Conservation (phyloP, 2,329 filamentous ascomycete genomes). For the Hypoxylon sp. region DNA sequence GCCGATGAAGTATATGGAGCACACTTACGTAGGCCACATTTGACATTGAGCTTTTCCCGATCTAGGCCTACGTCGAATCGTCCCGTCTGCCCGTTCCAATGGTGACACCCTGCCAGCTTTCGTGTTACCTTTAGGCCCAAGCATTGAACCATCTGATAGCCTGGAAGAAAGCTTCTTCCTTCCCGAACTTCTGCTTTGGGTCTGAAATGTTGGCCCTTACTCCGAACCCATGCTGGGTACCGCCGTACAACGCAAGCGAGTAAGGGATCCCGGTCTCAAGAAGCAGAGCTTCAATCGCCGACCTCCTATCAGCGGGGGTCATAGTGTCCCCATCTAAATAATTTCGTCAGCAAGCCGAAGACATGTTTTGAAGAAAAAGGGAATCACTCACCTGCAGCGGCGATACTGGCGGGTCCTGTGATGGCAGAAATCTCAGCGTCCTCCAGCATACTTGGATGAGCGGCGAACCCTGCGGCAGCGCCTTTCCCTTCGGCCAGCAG, state of each 20-base stretch:
- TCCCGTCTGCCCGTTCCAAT: too few relatives aligned
- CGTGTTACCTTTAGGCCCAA: slow-evolving; percentile 47
- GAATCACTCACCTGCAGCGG: slow-evolving; percentile 66
- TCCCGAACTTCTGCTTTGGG: slow-evolving; percentile 71
- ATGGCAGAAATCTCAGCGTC: slow-evolving; percentile 70
- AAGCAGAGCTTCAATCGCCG: slow-evolving; percentile 71
- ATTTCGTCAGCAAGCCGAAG: slow-evolving; percentile 9
- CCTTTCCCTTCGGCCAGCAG: slow-evolving; percentile 64
- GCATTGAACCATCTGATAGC: slow-evolving; percentile 81
- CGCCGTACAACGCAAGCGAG: slow-evolving; percentile 77
- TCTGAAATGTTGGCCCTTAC: slow-evolving; percentile 72
- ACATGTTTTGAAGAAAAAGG: background rate
- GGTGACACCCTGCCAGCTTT: background rate
- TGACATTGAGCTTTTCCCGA: background rate
- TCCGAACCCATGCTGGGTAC: slow-evolving; percentile 79
- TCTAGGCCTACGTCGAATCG: too few relatives aligned
- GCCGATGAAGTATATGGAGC: background rate
- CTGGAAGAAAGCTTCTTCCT: slow-evolving; percentile 83
- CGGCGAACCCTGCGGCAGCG: slow-evolving; percentile 70
- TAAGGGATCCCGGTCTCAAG: slow-evolving; percentile 66
- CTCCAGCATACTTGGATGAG: slow-evolving; percentile 73
- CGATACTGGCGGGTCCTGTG: slow-evolving; percentile 68
- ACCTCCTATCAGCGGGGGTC: slow-evolving; percentile 68
- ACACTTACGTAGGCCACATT: background rate
- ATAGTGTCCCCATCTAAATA: slow-evolving; percentile 67